These are phyloP conservation scores for Hordeum vulgare DNA, from an alignment of 176 grass and related monocot genomes.

Conservation along the genomic window MorexV3_pseudomolecules_assembly NC_058522.1:518019709-518020208, in stretches of 20 bases:
- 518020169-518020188: no score
- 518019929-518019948: background rate
- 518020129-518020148: no score
- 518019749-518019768: conserved; percentile 77
- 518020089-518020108: no score
- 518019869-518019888: background rate
- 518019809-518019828: conserved; percentile 26
- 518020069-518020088: no score
- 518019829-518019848: background rate
- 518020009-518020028: no score
- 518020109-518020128: no score
- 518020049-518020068: no score
- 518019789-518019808: background rate
- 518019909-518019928: background rate
- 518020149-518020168: no score
- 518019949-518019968: background rate
- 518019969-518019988: background rate
- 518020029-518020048: no score
- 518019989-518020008: no score
- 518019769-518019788: conserved; percentile 41
- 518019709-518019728: conserved; percentile 69
- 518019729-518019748: conserved; percentile 83
- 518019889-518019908: no score
- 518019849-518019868: background rate
- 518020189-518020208: no score